Base-by-base conservation (phyloP, 192 early-diverging fungal species). In the Backusella luteola region DNA sequence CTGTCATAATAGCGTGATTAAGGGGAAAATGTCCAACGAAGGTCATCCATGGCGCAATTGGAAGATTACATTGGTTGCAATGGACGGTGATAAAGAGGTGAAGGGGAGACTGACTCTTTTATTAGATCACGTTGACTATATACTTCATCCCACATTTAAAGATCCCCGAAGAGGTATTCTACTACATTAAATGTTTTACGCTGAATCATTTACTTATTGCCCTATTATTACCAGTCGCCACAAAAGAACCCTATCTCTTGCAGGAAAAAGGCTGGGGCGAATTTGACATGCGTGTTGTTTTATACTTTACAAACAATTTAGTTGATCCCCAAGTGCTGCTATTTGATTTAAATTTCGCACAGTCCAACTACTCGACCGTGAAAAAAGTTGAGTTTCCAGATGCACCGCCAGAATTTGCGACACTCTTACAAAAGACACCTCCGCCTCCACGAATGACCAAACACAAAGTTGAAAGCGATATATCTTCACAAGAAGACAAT, bases 201-300 rank as follows among this genome's bases (percentile, higher is more conserved):
- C 8, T 17, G 74, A n/a, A 75, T 29, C 8, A 14, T 26, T 1
- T 56, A 23, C 23, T 56, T 26, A n/a, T 56, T 23, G 5, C n/a
- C 17, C 19, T 52, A 39, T 39, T 39, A 12, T n/a, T 21, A 41
- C 17, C 77, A 90, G 89, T 86, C 19, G 67, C 83, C 38, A 79
- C 74, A 68, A 83, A 82, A 36, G 81, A 85, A 67, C 89, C 89
- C 19, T 90, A 84, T 59, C 71, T 59, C 15, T 78, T 90, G 7
- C 74, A 80, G 53, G 89, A 90, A 72, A 86, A 86, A 73, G 89
- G 89, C 14, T 90, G 89, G 89, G 89, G 89, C 9, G 89, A 88
- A 74, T 90, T 90, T 74, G 89, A 90, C 72, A 83, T 90, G 80
- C 81, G 84, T 41, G 85, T 90, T 41, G 79, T 77, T 66, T 59